Evolutionary conservation across 1,284 basidiomycete species (phyloP).

Genomic region (Hemileia vastatrix): DNA sequence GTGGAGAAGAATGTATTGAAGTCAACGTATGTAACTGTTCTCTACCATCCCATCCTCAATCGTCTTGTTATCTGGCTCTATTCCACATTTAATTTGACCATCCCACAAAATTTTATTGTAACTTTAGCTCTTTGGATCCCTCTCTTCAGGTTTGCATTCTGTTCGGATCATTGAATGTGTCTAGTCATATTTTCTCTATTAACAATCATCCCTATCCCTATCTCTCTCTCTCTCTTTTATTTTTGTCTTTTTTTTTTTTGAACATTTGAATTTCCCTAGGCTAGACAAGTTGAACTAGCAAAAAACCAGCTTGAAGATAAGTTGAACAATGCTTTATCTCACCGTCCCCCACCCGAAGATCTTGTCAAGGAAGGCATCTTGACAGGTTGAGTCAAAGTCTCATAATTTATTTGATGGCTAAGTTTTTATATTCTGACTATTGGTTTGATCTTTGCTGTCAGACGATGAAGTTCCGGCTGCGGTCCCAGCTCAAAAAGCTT

Average conservation of each 20-base stretch:
- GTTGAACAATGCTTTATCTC: slow-evolving; percentile 57
- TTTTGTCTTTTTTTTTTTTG: background rate
- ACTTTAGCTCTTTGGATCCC: slow-evolving; percentile 11
- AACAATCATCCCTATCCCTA: background rate
- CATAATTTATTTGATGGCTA: too few relatives aligned
- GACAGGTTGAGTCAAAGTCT: too few relatives aligned
- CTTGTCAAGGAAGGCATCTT: slow-evolving; percentile 64
- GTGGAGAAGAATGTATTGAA: slow-evolving; percentile 66
- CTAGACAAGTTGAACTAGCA: slow-evolving; percentile 57
- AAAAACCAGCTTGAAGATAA: slow-evolving; percentile 63
- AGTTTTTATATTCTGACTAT: too few relatives aligned
- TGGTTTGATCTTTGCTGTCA: too few relatives aligned
- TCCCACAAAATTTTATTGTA: slow-evolving; percentile 22
- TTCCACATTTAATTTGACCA: slow-evolving; percentile 21
- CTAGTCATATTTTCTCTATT: background rate
- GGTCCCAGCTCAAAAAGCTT: too few relatives aligned
- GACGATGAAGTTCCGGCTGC: too few relatives aligned
- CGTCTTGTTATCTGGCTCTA: slow-evolving; percentile 2
- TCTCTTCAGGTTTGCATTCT: slow-evolving; percentile 1
- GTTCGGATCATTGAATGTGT: too few relatives aligned
- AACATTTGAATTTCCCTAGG: slow-evolving; percentile 56
- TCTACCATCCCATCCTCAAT: background rate
- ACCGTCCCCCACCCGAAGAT: slow-evolving; percentile 59
- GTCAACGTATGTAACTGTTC: slow-evolving; percentile 22
- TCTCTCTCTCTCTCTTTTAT: background rate